Evolutionary conservation across 768 basidiomycete species (phyloP).

Genomic region (Mycena polygramma): DNA sequence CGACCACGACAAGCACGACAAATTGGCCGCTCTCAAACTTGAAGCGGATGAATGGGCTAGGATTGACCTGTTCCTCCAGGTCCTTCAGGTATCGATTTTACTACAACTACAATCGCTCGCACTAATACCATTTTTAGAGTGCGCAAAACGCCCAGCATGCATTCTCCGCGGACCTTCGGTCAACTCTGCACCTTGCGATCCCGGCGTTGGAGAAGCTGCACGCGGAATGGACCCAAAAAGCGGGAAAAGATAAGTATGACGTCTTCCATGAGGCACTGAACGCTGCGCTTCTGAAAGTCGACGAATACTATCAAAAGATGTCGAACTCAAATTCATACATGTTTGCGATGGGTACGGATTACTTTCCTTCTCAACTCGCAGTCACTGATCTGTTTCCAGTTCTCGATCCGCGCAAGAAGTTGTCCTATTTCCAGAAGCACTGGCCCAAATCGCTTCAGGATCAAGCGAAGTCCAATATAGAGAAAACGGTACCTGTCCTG

Average conservation of each 20-base stretch:
- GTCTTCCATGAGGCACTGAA: conserved; percentile 26
- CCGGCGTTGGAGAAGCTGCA: neutral
- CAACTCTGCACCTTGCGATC: neutral
- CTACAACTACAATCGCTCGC: no score
- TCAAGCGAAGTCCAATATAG: no score
- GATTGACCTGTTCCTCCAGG: conserved; percentile 34
- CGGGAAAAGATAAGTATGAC: neutral
- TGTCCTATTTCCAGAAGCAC: neutral
- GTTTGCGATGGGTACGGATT: conserved; percentile 27
- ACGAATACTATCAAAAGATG: conserved; percentile 50
- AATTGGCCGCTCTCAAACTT: conserved; percentile 36
- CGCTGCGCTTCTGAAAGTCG: conserved; percentile 46
- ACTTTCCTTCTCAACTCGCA: neutral
- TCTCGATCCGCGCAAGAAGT: neutral
- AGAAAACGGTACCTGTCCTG: no score
- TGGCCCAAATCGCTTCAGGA: neutral
- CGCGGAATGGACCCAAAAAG: neutral
- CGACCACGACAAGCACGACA: conserved; percentile 19
- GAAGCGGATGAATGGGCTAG: conserved; percentile 40
- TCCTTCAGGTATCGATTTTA: conserved; percentile 35
- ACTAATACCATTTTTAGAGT: neutral
- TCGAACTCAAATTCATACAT: conserved; percentile 48
- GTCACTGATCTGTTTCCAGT: neutral
- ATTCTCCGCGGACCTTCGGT: neutral
- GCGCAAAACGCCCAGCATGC: neutral